phyloP scores from a whole-genome alignment of 257 asterid species.

The Vinca minor region DNA sequence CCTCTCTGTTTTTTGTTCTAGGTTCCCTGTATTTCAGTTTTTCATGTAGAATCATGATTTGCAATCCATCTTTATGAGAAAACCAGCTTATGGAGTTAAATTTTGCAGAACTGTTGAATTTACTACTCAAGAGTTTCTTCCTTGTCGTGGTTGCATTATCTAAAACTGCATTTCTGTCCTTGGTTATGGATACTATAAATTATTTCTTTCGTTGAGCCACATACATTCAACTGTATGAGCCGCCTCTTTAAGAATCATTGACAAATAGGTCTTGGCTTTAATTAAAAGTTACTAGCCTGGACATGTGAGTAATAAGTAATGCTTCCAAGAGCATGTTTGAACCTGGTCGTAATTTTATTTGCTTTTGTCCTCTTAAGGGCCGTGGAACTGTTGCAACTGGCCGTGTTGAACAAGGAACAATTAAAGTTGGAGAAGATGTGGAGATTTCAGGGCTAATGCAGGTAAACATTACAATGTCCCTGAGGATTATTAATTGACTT shows the following conservation, averaged over 20 bases:
- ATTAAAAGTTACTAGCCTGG: neutral
- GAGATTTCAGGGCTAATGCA: constrained; percentile 82
- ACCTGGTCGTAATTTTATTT: constrained; percentile 6
- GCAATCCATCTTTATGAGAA: neutral
- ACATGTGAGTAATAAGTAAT: neutral
- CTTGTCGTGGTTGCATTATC: neutral
- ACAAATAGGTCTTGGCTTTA: too few relatives aligned
- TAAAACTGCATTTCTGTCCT: neutral
- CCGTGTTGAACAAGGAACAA: constrained; percentile 86
- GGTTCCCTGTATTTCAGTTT: neutral
- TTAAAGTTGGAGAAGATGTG: constrained; percentile 91
- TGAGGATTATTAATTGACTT: too few relatives aligned
- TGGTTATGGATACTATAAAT: neutral
- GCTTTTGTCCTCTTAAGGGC: constrained; percentile 45
- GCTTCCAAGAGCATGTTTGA: neutral
- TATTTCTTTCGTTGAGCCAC: neutral
- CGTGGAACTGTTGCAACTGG: constrained; percentile 99
- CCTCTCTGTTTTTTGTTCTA: too few relatives aligned
- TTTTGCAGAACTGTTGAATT: neutral
- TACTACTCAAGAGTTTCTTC: constrained; percentile 10
- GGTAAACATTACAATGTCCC: constrained; percentile 31
- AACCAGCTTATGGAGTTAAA: neutral
- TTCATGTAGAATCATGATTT: neutral
- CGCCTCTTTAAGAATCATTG: neutral
- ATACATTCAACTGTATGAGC: neutral